phyloP scores from a whole-genome alignment of 257 asterid species.

The Salvia splendens region DNA sequence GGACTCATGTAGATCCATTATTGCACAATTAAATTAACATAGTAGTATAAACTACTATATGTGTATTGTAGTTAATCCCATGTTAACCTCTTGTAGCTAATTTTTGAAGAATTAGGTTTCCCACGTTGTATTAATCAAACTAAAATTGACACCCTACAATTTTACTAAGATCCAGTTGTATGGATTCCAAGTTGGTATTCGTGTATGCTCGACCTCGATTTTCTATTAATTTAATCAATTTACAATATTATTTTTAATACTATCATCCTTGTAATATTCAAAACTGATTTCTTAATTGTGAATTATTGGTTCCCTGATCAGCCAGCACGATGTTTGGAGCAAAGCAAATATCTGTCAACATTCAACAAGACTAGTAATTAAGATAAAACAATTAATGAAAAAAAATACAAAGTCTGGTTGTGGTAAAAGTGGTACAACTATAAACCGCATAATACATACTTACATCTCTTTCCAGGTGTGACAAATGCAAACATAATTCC shows the following conservation, averaged over 20 bases:
- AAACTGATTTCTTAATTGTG: background rate
- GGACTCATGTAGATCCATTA: background rate
- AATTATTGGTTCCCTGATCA: conserved; percentile 11
- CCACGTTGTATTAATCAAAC: conserved; percentile 13
- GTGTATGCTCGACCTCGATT: too few species aligned
- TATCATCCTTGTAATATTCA: background rate
- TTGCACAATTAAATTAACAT: background rate
- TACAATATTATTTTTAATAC: too few species aligned
- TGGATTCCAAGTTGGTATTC: background rate
- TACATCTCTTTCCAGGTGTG: conserved; percentile 26
- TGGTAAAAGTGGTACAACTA: conserved; percentile 14
- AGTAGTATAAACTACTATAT: background rate
- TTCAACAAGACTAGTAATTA: background rate
- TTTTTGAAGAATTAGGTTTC: conserved; percentile 21
- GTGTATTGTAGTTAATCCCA: too few species aligned
- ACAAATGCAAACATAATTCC: conserved; percentile 25
- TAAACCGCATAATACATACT: conserved; percentile 23
- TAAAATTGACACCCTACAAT: background rate
- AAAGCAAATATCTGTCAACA: conserved; percentile 18
- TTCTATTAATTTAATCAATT: too few species aligned
- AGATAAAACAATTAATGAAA: background rate
- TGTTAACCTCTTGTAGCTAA: background rate
- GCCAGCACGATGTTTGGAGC: conserved; percentile 29
- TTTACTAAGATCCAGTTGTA: background rate
- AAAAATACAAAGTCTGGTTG: background rate